A percentile compares a stretch with the other conserved stretches of the same genome.
phyloP scores from a whole-genome alignment of 2,329 filamentous ascomycete genomes.

The Cercospora beticola region DNA sequence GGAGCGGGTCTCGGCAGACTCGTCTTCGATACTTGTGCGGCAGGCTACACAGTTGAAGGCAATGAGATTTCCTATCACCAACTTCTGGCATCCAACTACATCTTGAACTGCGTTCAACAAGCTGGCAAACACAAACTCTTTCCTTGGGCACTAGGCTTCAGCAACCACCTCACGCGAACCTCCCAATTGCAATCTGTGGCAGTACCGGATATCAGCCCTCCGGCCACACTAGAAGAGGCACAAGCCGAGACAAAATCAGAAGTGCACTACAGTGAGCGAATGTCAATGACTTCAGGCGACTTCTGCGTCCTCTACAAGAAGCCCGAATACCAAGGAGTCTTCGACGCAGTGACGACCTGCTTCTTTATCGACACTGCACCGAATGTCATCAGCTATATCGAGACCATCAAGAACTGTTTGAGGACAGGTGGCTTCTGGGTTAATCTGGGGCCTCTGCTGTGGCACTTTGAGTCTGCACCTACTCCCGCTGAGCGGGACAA shows the following conservation, averaged over 20 bases:
- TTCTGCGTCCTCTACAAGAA: conserved; percentile 83
- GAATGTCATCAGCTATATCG: conserved; percentile 85
- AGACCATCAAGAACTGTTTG: conserved; percentile 77
- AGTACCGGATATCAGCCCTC: conserved; percentile 71
- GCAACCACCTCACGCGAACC: conserved; percentile 71
- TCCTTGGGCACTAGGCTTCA: conserved; percentile 85
- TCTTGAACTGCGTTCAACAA: conserved; percentile 65
- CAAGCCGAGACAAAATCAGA: conserved; percentile 24
- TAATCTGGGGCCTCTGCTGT: conserved; percentile 86
- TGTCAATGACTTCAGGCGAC: conserved; percentile 92
- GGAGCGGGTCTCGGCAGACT: conserved; percentile 86
- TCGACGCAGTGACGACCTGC: conserved; percentile 81
- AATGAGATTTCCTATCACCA: conserved; percentile 97
- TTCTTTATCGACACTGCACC: conserved; percentile 98
- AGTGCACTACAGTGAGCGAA: conserved; percentile 57
- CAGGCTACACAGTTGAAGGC: conserved; percentile 75
- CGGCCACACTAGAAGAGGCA: conserved; percentile 37
- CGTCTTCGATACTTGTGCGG: conserved; percentile 78
- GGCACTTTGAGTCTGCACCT: conserved; percentile 85
- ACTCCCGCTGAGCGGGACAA: conserved; percentile 52
- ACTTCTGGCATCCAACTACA: conserved; percentile 77
- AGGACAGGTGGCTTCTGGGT: conserved; percentile 76
- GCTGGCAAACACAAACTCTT: conserved; percentile 70
- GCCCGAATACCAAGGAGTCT: conserved; percentile 59
- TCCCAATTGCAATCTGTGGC: conserved; percentile 73